Base-by-base conservation (phyloP, 2,329 filamentous ascomycete genomes). In the Phyllosticta citribraziliensis region DNA sequence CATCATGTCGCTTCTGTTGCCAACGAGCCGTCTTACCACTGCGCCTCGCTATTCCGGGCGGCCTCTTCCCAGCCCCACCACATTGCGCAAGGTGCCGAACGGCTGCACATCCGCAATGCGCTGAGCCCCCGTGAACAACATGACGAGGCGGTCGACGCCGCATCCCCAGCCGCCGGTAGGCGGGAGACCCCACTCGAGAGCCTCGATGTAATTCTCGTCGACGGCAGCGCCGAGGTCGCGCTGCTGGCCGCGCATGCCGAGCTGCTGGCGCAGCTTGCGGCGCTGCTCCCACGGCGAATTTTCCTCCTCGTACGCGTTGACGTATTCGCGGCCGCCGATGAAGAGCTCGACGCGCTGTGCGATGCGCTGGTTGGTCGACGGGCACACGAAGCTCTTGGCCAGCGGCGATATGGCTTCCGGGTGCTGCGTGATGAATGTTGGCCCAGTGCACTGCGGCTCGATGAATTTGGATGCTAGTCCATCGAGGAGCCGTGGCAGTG, bases 241-340 rank as follows among this genome's bases (percentile, higher is more conserved):
- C 61, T 76, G 76, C 5, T 68, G 66, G 12, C 70, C 71, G 19
- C 70, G 67, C 6, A 74, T 63, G 19, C 66, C 69, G 2, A 80
- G 70, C 68, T 87, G 84, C 64, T 82, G 81, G 55, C 85, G 74
- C 65, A 99, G 91, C 74, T 99, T 99, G 60, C 83, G 80, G 54
- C 89, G 82, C 76, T 99, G 94, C 68, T 88, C 88, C 59, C 88
- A 86, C 0, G 94, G 94, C 57, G 90, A 89, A 73, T 99, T 99
- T 73, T 99, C 94, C 75, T 99, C 94, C 73, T 99, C 94, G 73
- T 99, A 99, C 78, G 93, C 95, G 74, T 99, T 99, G 63, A 93
- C 90, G 33, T 96, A 81, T 71, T 99, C 94, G 60, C 85, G 84
- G 51, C 88, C 85, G 56, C 84, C 77, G 64, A 95, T 84, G 75